Evolutionary conservation across 352 stramenopile species (phyloP), one percentile per base, ranked within the genome.

Genomic region (Pythium apleroticum): DNA sequence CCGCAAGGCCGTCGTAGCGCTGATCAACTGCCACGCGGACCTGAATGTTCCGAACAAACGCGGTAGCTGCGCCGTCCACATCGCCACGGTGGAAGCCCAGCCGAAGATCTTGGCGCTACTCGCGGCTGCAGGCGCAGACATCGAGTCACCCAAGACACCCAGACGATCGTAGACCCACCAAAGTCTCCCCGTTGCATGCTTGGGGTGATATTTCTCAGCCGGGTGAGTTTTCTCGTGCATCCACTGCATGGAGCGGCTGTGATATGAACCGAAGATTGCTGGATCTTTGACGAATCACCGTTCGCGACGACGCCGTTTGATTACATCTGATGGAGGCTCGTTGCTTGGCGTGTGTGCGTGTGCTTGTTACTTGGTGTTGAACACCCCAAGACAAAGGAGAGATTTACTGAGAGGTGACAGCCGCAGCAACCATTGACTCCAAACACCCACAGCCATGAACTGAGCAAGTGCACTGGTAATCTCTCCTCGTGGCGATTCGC

Each of bases 61-160:
- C 1, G 65, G 65, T 9, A 72, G 65, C 41, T 63, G 53, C 15
- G 65, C 65, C n/a, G 54, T 68, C 10, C 59, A 72, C 22, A 30
- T 68, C 11, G 65, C 59, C 12, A 35, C 17, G 28, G 59, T 68
- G 24, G 57, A 72, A 31, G 54, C 35, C 33, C 35, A 65, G 10
- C 17, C 20, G 12, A 43, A 52, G 17, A 62, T 72, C 8, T 14
- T 72, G 10, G 14, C 37, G 4, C 0, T 72, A 20, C 65, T 72
- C 2, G 54, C 48, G 7, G 49, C 24, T 8, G 59, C 59, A 11
- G 63, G 49, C 27, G 55, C 54, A 6, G 17, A 59, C 31, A 55
- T 20, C 11, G 53, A 48, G 17, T 4, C 20, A 54, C 24, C 27
- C n/a, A 48, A 48, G 39, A 48, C 39, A 25, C 15, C 39, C 39